These are phyloP conservation scores for Wickerhamiella infanticola DNA, from an alignment of 1,139 yeast genomes.

Conservation along the genomic window DNA sequence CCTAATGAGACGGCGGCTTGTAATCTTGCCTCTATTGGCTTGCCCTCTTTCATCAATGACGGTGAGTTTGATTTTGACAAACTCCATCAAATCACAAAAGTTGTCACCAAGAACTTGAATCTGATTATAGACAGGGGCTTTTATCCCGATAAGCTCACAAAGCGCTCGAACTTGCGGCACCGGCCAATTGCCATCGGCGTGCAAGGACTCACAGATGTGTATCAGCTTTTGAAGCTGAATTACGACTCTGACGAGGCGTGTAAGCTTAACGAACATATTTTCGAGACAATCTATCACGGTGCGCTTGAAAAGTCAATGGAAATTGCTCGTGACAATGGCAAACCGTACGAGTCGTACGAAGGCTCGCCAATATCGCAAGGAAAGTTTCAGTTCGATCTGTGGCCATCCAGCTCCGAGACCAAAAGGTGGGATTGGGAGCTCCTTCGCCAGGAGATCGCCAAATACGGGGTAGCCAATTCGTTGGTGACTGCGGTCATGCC, in stretches of 20 bases:
- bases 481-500: conserved; percentile 74
- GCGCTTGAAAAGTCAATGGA: conserved; percentile 61
- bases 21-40: conserved; percentile 64
- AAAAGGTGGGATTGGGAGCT: conserved; percentile 42
- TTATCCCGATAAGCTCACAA: conserved; percentile 51
- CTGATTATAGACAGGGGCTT: conserved; percentile 49
- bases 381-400: conserved; percentile 50
- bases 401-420: conserved; percentile 46
- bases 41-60: conserved; percentile 39
- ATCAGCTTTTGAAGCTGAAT: conserved; percentile 46
- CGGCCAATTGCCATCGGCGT: conserved; percentile 71
- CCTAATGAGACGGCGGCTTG: conserved; percentile 73
- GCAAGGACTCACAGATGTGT: conserved; percentile 65
- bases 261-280: conserved; percentile 46
- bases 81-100: conserved; percentile 47
- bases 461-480: conserved; percentile 54
- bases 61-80: conserved; percentile 38
- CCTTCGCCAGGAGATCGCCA: conserved; percentile 35
- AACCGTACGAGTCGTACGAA: conserved; percentile 38
- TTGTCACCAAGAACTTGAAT: conserved; percentile 48
- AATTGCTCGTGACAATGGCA: conserved; percentile 40
- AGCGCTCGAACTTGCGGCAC: conserved; percentile 44
- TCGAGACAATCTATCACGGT: conserved; percentile 72
- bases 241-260: conserved; percentile 51
- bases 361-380: conserved; percentile 68